These are phyloP conservation scores for Limtongozyma cylindracea DNA, from an alignment of 805 yeast genomes.

Conservation along the genomic window DNA sequence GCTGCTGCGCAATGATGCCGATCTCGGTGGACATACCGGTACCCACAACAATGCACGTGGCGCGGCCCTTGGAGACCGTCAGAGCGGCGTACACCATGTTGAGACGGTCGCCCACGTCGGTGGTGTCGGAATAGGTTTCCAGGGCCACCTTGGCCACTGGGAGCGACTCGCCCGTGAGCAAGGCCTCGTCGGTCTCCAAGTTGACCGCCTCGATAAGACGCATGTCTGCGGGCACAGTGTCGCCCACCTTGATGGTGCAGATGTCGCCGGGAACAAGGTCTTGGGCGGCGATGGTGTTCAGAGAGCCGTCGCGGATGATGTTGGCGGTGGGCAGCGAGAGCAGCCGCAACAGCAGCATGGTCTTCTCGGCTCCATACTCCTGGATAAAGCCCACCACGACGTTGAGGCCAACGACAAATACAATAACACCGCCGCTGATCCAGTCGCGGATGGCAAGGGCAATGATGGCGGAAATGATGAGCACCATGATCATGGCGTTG, in stretches of 20 bases:
- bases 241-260: conserved; percentile 38
- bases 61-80: conserved; percentile 51
- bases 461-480: conserved; percentile 41
- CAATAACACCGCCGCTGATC: conserved; percentile 67
- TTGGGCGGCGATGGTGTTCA: conserved; percentile 28
- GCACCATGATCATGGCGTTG: conserved; percentile 59
- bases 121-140: conserved; percentile 12
- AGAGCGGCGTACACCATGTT: conserved; percentile 53
- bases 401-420: conserved; percentile 37
- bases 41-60: conserved; percentile 35
- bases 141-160: conserved; percentile 30
- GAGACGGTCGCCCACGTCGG: conserved; percentile 48
- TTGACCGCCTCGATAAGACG: conserved; percentile 31
- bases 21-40: conserved; percentile 58
- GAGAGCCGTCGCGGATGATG: conserved; percentile 34
- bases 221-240: conserved; percentile 53
- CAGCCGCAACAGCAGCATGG: conserved; percentile 49
- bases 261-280: conserved; percentile 57
- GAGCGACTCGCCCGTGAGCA: conserved; percentile 39
- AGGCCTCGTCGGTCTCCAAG: conserved; percentile 48
- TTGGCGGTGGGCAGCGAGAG: conserved; percentile 49
- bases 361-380: conserved; percentile 51
- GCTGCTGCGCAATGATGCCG: conserved; percentile 38
- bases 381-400: conserved; percentile 44
- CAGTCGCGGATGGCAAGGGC: conserved; percentile 54